Conservation (phyloP, 768 basidiomycete genomes). For the Harrya chromipes region DNA sequence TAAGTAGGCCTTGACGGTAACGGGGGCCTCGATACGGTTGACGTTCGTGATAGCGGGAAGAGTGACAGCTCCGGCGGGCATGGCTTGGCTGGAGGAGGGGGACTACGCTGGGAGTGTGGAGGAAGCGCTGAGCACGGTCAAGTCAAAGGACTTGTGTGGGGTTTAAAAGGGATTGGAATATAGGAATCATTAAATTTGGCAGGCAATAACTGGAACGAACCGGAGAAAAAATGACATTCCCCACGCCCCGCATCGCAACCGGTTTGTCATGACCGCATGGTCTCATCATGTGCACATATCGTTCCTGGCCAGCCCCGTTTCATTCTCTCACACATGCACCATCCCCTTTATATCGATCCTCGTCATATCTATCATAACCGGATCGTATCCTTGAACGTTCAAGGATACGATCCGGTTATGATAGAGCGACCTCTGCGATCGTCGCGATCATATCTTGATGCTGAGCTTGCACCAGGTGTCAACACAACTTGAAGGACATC, state of each 20-base stretch:
- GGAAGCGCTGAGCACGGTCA: conserved; percentile 4
- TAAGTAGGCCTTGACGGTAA: conserved; percentile 24
- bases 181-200: background rate
- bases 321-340: background rate
- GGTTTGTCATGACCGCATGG: conserved; percentile 20
- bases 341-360: too few relatives aligned
- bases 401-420: too few relatives aligned
- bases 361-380: too few relatives aligned
- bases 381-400: too few relatives aligned
- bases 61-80: conserved; percentile 15
- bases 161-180: conserved; percentile 3
- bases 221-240: conserved; percentile 3
- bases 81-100: conserved; percentile 1
- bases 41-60: background rate
- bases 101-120: background rate
- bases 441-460: too few relatives aligned
- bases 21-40: conserved; percentile 20
- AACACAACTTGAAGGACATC: too few relatives aligned
- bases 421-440: too few relatives aligned
- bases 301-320: conserved; percentile 7
- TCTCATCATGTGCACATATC: background rate
- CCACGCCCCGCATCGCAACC: conserved; percentile 24
- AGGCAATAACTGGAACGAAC: background rate
- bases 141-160: background rate
- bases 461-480: too few relatives aligned